Base-by-base conservation (phyloP, 495 filamentous ascomycete species). In the Thermothielavioides terrestris region DNA sequence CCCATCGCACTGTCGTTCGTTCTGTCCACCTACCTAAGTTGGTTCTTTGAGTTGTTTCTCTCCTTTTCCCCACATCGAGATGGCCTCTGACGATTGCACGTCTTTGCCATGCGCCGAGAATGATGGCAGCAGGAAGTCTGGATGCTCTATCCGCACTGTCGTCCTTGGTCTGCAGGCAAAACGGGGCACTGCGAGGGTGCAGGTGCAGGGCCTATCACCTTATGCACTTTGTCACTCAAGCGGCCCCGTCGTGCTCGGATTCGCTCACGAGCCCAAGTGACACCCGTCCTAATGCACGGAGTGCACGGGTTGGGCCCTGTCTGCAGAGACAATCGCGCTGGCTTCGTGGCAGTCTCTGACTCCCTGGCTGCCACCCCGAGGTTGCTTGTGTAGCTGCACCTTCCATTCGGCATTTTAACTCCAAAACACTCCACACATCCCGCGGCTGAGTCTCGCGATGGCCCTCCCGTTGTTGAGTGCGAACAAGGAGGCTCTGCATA, bases 301-400 rank as follows among this genome's bases (percentile, higher is more conserved):
- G 59, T 61, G 62, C 62, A 57, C 35, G 53, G 21, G 32, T 56
- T 38, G 54, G 26, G 31, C 36, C 34, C 47, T 31, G 10, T 38
- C 25, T 57, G 59, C 60, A 52, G 31, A 28, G 20, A 28, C 39
- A 23, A 34, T 36, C 47, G 46, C 42, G 37, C 50, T 43, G 47
- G 53, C 66, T 74, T 75, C 69, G 72, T 74, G 70, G 70, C 72
- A 72, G 50, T 42, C 61, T 64, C 69, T 74, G 62, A 73, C 63
- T 72, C 58, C 63, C 52, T 42, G 37, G 40, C 20, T 35, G 39
- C 18, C 26, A 20, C 55, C 36, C 40, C 35, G 30, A 45, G 21
- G 43, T 8, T 36, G 45, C 47, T n/a, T 56, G 49, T 52, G 42
- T 47, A 54, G 58, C 60, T 59, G 55, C 40, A 52, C 23, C 41